These are phyloP conservation scores for Trichosporon inkin DNA, from an alignment of 1,284 basidiomycete species.

Conservation along the genomic window DNA sequence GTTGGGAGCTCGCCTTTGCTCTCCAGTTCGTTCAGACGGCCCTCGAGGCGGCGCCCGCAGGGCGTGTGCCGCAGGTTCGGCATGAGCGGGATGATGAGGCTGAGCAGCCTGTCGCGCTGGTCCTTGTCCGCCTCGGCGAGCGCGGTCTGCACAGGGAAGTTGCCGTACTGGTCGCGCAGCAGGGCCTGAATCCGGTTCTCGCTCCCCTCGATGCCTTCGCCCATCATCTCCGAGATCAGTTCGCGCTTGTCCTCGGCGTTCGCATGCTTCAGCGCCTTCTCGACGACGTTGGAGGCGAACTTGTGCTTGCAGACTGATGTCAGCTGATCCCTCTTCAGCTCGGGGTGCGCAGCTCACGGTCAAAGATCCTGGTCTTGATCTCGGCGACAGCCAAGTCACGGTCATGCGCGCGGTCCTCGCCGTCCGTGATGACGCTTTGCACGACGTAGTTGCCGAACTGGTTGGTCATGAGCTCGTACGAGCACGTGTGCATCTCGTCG, in stretches of 20 bases:
- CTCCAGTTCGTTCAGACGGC: conserved; percentile 29
- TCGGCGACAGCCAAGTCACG: conserved; percentile 64
- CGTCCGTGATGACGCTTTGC: conserved; percentile 73
- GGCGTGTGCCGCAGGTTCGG: conserved; percentile 39
- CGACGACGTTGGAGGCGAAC: conserved; percentile 95
- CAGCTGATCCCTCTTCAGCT: not conserved
- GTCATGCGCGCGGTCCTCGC: conserved; percentile 70
- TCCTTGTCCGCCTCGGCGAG: conserved; percentile 30
- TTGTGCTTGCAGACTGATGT: conserved; percentile 72
- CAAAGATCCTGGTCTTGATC: conserved; percentile 72
- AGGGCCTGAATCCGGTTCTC: conserved; percentile 30
- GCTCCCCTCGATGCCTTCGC: conserved; percentile 24
- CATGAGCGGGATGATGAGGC: conserved; percentile 34
- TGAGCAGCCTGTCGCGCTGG: conserved; percentile 39
- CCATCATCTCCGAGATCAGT: conserved; percentile 71
- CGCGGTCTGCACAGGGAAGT: conserved; percentile 47
- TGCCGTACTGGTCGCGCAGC: conserved; percentile 43
- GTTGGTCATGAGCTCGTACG: conserved; percentile 71
- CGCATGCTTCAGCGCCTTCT: conserved; percentile 76
- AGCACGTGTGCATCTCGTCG: conserved; percentile 75
- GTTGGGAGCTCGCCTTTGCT: conserved; percentile 13
- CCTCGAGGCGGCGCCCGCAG: conserved; percentile 41
- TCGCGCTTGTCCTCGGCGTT: conserved; percentile 60
- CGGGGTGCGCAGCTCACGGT: conserved; percentile 50
- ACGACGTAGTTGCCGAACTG: conserved; percentile 90